Percentiles rank a stretch among this genome's conserved stretches.
These are phyloP conservation scores for Themeda triandra DNA, from an alignment of 176 grass and related monocot species.

Conservation along the genomic window DNA sequence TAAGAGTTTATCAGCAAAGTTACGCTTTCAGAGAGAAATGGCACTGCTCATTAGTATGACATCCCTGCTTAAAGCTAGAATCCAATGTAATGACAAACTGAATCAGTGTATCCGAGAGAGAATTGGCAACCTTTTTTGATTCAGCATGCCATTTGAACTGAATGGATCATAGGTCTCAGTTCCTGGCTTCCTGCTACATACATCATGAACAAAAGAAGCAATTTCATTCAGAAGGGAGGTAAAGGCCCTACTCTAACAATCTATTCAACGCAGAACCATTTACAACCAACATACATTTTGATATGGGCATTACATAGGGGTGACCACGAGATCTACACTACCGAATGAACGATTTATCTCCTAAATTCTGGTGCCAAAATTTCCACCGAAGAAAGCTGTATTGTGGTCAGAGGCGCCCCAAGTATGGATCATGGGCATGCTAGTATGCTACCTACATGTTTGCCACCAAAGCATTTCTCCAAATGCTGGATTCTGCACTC, in stretches of 20 bases:
- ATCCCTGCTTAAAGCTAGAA: neutral
- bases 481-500: conserved; percentile 27
- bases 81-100: neutral
- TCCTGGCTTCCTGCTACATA: conserved; percentile 18
- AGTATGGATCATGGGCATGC: conserved; percentile 23
- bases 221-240: conserved; percentile 35
- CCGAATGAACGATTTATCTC: conserved; percentile 18
- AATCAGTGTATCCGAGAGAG: neutral
- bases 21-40: neutral
- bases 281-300: conserved; percentile 54
- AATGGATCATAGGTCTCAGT: conserved; percentile 11
- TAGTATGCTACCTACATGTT: conserved; percentile 32
- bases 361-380: conserved; percentile 61
- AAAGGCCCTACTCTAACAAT: conserved; percentile 51
- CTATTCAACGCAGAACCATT: conserved; percentile 57
- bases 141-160: conserved; percentile 26
- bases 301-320: conserved; percentile 39
- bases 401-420: conserved; percentile 33
- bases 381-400: conserved; percentile 47
- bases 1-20: neutral
- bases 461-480: conserved; percentile 32
- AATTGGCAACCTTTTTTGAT: conserved; percentile 6
- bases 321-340: conserved; percentile 38
- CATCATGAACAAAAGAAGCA: conserved; percentile 14
- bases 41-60: neutral